Conservation (phyloP, 1,284 basidiomycete species). For the Ustilago crameri region DNA sequence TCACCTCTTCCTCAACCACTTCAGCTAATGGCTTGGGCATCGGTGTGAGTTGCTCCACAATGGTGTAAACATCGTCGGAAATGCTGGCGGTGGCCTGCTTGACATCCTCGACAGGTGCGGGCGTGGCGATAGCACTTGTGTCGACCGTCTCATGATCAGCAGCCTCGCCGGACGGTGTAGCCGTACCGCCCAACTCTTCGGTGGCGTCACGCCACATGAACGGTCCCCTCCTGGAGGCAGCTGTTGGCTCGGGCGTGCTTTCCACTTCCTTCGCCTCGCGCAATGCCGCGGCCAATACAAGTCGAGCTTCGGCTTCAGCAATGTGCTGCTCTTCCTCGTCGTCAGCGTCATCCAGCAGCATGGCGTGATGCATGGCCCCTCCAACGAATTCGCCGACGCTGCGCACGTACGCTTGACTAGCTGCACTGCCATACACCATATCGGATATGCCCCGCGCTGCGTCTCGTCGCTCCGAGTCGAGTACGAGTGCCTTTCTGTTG, state of each 20-base stretch:
- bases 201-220: slow-evolving; percentile 47
- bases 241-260: slow-evolving; percentile 22
- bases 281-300: slow-evolving; percentile 15
- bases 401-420: slow-evolving; percentile 49
- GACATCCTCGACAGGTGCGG: slow-evolving; percentile 9
- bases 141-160: not conserved
- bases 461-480: slow-evolving; percentile 32
- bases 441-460: slow-evolving; percentile 40
- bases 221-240: slow-evolving; percentile 35
- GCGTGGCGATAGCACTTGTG: slow-evolving; percentile 13
- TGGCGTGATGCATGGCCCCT: slow-evolving; percentile 42
- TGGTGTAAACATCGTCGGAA: slow-evolving; percentile 11
- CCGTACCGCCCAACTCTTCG: slow-evolving; percentile 25
- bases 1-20: slow-evolving; percentile 37
- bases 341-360: slow-evolving; percentile 32
- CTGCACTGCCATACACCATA: slow-evolving; percentile 47
- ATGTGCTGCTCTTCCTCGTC: slow-evolving; percentile 29
- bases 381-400: slow-evolving; percentile 56
- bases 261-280: slow-evolving; percentile 19
- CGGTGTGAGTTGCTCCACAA: slow-evolving; percentile 20
- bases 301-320: slow-evolving; percentile 20
- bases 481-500: slow-evolving; percentile 9
- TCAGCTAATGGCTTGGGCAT: slow-evolving; percentile 22
- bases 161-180: slow-evolving; percentile 9
- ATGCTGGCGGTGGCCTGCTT: slow-evolving; percentile 17